phyloP scores from a whole-genome alignment of 83 land plant genomes.

The Picea engelmannii region DNA sequence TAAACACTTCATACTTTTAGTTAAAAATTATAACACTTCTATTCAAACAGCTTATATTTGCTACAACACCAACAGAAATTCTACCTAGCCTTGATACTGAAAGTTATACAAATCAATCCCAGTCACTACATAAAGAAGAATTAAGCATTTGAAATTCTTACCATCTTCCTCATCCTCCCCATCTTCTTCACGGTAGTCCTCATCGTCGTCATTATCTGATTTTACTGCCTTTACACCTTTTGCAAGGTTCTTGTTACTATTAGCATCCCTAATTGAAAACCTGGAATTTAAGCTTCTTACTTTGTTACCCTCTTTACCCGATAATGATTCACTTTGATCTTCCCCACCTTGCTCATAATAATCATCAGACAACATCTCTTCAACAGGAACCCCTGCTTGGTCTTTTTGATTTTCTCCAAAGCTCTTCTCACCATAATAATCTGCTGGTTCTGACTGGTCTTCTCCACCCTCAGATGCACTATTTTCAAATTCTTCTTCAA shows the following conservation, averaged over 20 bases:
- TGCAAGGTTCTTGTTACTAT: constrained; percentile 18
- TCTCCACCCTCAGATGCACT: constrained; percentile 30
- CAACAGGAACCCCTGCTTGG: constrained; percentile 54
- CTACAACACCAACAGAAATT: background rate
- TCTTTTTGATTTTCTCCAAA: constrained; percentile 34
- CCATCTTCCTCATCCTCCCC: constrained; percentile 59
- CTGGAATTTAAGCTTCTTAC: constrained; percentile 28
- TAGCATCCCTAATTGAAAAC: constrained; percentile 32
- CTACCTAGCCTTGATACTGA: background rate
- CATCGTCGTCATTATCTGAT: constrained; percentile 23
- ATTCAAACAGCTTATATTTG: background rate
- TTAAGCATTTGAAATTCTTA: constrained; percentile 14
- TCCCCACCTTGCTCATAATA: constrained; percentile 82
- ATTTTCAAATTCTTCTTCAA: constrained; percentile 36
- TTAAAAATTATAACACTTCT: background rate
- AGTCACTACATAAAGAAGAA: constrained; percentile 1
- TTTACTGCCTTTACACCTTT: constrained; percentile 33
- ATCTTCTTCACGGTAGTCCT: constrained; percentile 52
- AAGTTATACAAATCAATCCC: too few relatives aligned
- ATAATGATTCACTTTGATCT: constrained; percentile 52
- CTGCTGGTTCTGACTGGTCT: constrained; percentile 28
- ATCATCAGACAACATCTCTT: constrained; percentile 76
- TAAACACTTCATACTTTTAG: constrained; percentile 3
- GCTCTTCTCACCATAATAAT: constrained; percentile 39
- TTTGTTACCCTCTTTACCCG: constrained; percentile 27